A percentile compares a stretch with the other conserved stretches of the same genome.
phyloP scores from a whole-genome alignment of 148 eudicot genomes.

The Arbutus unedo region DNA sequence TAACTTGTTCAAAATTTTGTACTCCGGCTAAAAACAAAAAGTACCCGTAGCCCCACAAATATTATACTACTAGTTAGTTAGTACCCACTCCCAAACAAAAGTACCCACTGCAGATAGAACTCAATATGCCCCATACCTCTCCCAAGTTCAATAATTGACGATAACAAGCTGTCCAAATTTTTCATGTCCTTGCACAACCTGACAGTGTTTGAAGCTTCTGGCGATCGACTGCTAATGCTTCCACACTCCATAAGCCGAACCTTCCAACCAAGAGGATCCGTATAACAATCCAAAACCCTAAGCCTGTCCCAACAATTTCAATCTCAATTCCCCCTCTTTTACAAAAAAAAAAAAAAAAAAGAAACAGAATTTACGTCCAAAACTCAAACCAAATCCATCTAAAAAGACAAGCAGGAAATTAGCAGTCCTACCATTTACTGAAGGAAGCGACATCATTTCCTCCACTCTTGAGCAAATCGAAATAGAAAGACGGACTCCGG shows the following conservation, averaged over 20 bases:
- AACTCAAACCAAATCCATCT: not conserved
- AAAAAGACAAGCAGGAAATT: not conserved
- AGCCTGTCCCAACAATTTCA: constrained; percentile 40
- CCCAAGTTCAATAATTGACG: constrained; percentile 48
- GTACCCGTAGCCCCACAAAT: not conserved
- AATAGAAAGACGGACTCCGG: constrained; percentile 65
- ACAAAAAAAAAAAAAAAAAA: not conserved
- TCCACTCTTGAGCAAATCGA: constrained; percentile 47
- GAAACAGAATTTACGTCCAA: not conserved
- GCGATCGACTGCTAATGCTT: constrained; percentile 23
- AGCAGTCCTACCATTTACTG: constrained; percentile 42
- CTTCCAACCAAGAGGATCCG: constrained; percentile 93
- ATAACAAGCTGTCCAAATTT: constrained; percentile 48
- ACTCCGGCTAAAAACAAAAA: not conserved
- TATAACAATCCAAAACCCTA: constrained; percentile 67
- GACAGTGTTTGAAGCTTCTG: constrained; percentile 31
- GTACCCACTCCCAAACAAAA: not conserved
- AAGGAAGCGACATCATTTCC: constrained; percentile 40
- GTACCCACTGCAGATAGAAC: not conserved
- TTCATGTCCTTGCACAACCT: constrained; percentile 50
- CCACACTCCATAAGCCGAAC: constrained; percentile 53
- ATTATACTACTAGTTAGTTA: not conserved
- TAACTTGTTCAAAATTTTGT: not conserved
- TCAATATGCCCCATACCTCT: constrained; percentile 44
- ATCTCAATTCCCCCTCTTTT: not conserved